Percentiles rank a stretch among this genome's conserved stretches.
Evolutionary conservation across 2,329 filamentous ascomycete genomes (phyloP).

Genomic region (Pseudogymnoascus sp.): DNA sequence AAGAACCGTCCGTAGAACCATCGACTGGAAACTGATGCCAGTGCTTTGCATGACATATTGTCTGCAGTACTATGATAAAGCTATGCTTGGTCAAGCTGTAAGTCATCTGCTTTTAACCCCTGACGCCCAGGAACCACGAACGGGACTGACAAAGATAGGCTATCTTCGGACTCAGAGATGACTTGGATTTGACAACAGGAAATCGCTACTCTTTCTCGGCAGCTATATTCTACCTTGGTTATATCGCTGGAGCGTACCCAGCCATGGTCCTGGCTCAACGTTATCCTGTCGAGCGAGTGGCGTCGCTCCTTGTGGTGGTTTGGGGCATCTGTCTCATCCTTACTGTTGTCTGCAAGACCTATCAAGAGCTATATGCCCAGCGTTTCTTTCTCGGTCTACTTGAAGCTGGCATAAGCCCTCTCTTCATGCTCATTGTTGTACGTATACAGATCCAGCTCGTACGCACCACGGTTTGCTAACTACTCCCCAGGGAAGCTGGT

Average conservation of each 20-base stretch:
- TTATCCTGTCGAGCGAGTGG: constrained; percentile 39
- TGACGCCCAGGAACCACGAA: background rate
- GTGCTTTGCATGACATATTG: constrained; percentile 39
- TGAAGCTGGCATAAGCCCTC: constrained; percentile 47
- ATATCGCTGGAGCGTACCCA: constrained; percentile 40
- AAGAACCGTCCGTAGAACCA: constrained; percentile 34
- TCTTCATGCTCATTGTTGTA: constrained; percentile 45
- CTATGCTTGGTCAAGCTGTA: constrained; percentile 45
- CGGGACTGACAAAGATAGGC: constrained; percentile 24
- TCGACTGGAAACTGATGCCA: constrained; percentile 37
- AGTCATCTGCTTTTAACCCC: constrained; percentile 14
- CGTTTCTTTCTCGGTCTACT: constrained; percentile 48
- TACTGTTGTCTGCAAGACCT: constrained; percentile 33
- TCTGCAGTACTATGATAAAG: constrained; percentile 43
- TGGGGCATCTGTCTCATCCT: constrained; percentile 34
- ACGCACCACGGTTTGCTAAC: background rate
- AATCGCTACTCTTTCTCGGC: constrained; percentile 37
- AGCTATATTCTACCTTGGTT: constrained; percentile 41
- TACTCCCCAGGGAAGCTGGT: constrained; percentile 27
- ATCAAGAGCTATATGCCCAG: constrained; percentile 34
- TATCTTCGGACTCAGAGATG: constrained; percentile 34
- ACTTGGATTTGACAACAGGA: constrained; percentile 34
- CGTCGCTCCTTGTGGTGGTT: constrained; percentile 24
- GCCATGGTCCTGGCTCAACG: constrained; percentile 32
- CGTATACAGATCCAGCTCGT: constrained; percentile 13